Evolutionary conservation across 768 basidiomycete species (phyloP), one percentile per base, ranked within the genome.

Genomic region (Melanogaster broomeanus): DNA sequence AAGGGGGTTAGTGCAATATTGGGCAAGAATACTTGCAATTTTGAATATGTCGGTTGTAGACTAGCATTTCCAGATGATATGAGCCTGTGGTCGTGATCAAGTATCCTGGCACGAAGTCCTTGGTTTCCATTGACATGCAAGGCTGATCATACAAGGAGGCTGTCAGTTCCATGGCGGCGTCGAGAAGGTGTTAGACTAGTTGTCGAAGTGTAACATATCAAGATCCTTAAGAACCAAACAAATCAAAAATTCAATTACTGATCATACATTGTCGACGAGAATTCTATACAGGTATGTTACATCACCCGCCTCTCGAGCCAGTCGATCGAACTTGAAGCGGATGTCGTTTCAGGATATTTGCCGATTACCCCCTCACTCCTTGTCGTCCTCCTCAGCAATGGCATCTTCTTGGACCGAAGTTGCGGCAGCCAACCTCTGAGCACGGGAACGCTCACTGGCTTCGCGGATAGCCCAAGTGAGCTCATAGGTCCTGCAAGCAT

Each of bases 401-500:
- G 63, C 40, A 24, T 58, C 69, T 40, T 63, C 54, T n/a, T n/a
- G n/a, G 22, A 67, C 58, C 34, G 41, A 38, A 39, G 67, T 55
- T 6, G 61, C 61, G 43, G 69, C 61, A 30, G 74, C 72, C 38
- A 76, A 60, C 55, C 69, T 81, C 21, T 69, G 71, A 13, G 68
- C 75, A 28, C 83, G 82, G 53, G 83, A 83, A 44, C 77, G 78
- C 65, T 93, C 90, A 58, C 82, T 83, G 28, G 90, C 87, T 56
- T 81, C 76, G 42, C 93, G 86, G 66, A 96, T 95, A 25, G 93
- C 91, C 93, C 93, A 96, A 21, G 93, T 95, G 54, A 96, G 77
- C 67, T 95, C 85, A 60, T 96, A 96, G 7, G 93, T 88, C 71
- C 81, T 85, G 61, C 85, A 87, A 38, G 93, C 93, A 71, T 93